A percentile compares a stretch with the other conserved stretches of the same genome.
Evolutionary conservation across 805 yeast genomes (phyloP).

Genomic region (Yarrowia osloensis): DNA sequence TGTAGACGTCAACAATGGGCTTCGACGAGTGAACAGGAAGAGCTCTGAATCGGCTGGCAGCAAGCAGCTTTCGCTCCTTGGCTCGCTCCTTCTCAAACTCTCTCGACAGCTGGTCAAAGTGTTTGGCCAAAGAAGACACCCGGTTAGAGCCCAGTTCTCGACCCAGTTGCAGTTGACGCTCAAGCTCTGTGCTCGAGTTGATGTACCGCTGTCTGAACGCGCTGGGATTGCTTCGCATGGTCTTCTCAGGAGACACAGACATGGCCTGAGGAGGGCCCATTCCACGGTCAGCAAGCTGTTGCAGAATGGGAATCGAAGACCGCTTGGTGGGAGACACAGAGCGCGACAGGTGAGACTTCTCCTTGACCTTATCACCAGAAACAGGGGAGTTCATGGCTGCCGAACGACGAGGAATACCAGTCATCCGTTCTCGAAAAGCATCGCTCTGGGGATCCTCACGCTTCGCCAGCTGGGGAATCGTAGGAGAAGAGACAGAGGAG

Average conservation of each 20-base stretch:
- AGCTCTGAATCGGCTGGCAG: conserved; percentile 63
- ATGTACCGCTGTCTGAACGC: not conserved
- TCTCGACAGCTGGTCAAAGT: conserved; percentile 73
- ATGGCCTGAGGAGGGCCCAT: conserved; percentile 20
- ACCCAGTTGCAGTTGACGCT: conserved; percentile 35
- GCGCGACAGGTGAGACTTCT: conserved; percentile 9
- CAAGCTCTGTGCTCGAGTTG: conserved; percentile 35
- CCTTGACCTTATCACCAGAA: not conserved
- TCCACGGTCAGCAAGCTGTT: conserved; percentile 20
- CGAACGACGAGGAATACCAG: conserved; percentile 21
- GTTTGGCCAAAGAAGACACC: conserved; percentile 53
- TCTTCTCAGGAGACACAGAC: conserved; percentile 20
- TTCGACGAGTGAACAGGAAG: conserved; percentile 69
- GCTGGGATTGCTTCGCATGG: conserved; percentile 2
- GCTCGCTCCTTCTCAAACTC: conserved; percentile 91
- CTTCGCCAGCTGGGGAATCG: not conserved
- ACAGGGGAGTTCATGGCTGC: not conserved
- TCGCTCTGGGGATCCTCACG: conserved; percentile 21
- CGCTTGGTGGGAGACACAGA: conserved; percentile 18
- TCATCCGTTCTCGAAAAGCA: conserved; percentile 22
- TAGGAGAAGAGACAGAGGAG: not conserved
- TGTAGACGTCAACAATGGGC: conserved; percentile 89
- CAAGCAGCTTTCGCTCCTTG: conserved; percentile 64
- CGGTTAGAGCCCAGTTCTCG: conserved; percentile 26
- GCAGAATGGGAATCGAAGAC: conserved; percentile 13